phyloP scores from a whole-genome alignment of 2,329 filamentous ascomycete species.

The Penicillium freii region DNA sequence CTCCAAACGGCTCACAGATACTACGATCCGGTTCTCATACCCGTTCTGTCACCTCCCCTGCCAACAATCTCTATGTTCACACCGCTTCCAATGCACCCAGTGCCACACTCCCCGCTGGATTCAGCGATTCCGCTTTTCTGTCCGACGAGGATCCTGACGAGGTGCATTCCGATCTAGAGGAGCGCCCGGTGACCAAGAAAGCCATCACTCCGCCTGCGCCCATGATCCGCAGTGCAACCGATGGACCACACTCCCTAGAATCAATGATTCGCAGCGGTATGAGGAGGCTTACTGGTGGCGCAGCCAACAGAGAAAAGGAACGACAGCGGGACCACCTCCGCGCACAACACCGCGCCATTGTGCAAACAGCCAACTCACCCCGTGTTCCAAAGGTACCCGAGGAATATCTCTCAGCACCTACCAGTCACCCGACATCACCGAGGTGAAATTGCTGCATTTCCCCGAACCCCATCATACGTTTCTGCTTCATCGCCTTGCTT shows the following conservation, averaged over 20 bases:
- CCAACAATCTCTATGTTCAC: conserved; percentile 48
- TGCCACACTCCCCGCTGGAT: conserved; percentile 44
- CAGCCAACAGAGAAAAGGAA: conserved; percentile 44
- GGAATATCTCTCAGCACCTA: conserved; percentile 45
- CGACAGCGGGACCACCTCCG: conserved; percentile 45
- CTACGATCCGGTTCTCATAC: conserved; percentile 69
- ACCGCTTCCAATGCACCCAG: conserved; percentile 52
- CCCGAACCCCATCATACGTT: not conserved
- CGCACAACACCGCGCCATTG: conserved; percentile 43
- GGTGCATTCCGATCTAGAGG: conserved; percentile 77
- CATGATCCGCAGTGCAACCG: conserved; percentile 36
- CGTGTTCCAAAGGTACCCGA: conserved; percentile 49
- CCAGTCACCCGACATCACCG: conserved; percentile 38
- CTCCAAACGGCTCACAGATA: conserved; percentile 33
- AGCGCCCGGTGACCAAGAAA: conserved; percentile 50
- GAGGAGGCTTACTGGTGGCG: conserved; percentile 48
- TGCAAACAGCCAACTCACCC: conserved; percentile 41
- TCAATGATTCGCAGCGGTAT: conserved; percentile 48
- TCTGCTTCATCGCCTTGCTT: not conserved
- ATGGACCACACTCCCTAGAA: conserved; percentile 45
- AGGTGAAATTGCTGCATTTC: conserved; percentile 15
- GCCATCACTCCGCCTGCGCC: conserved; percentile 22
- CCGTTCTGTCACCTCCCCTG: conserved; percentile 81
- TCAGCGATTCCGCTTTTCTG: conserved; percentile 59
- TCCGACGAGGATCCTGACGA: conserved; percentile 78